Percentiles rank a stretch among this genome's conserved stretches.
Conservation (phyloP, 495 filamentous ascomycete genomes). For the Friedmanniomyces simplex region DNA sequence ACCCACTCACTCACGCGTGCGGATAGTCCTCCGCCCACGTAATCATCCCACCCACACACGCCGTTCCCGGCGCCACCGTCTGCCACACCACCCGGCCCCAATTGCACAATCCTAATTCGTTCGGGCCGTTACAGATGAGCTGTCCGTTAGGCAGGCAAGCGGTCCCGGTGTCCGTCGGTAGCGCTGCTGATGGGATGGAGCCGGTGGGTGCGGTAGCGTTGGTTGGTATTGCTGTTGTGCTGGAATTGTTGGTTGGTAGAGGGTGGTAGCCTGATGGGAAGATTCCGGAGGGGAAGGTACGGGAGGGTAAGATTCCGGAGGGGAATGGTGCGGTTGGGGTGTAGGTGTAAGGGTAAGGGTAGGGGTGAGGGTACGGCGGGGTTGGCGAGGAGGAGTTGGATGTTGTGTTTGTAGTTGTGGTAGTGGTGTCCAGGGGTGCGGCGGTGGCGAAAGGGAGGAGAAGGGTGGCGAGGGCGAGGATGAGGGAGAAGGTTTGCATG, state of each 20-base stretch:
- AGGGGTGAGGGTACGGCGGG: not conserved
- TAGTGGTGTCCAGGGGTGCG: not conserved
- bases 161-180: too few species aligned
- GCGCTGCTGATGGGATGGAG: not conserved
- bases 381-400: not conserved
- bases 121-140: not conserved
- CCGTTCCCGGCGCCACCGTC: not conserved
- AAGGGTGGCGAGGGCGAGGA: not conserved
- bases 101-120: slow-evolving; percentile 2
- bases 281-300: too few species aligned
- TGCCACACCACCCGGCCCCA: not conserved
- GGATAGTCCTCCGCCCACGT: not conserved
- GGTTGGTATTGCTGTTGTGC: not conserved
- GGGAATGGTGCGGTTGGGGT: too few species aligned
- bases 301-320: too few species aligned
- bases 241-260: not conserved
- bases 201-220: not conserved
- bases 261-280: not conserved
- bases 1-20: not conserved
- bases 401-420: not conserved
- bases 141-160: not conserved
- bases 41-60: not conserved
- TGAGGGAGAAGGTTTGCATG: not conserved
- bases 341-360: too few species aligned
- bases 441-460: not conserved